A percentile compares a stretch with the other conserved stretches of the same genome.
Evolutionary conservation across 306 rosid genomes (phyloP).

Genomic region (Quercus berberidifolia): DNA sequence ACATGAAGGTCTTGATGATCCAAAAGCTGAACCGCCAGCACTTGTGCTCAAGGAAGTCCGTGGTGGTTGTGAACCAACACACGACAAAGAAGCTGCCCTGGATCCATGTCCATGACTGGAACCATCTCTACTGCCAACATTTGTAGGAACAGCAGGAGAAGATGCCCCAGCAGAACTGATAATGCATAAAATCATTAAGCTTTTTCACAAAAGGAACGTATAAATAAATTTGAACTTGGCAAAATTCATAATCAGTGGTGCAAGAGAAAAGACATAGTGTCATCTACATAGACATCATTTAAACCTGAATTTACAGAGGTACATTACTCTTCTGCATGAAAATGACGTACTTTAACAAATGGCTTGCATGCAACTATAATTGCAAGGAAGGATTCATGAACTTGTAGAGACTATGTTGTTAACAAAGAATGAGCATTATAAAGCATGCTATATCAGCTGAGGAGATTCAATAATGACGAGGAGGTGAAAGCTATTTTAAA

Average conservation of each 20-base stretch:
- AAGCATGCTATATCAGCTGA: background rate
- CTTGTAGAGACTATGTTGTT: background rate
- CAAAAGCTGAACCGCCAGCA: constrained; percentile 78
- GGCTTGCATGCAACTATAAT: too few species aligned
- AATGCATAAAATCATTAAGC: constrained; percentile 24
- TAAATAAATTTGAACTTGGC: background rate
- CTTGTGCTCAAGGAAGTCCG: constrained; percentile 81
- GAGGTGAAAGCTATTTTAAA: background rate
- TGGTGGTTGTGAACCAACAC: constrained; percentile 93
- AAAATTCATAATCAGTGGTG: background rate
- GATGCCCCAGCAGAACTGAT: constrained; percentile 98
- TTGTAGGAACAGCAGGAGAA: constrained; percentile 77
- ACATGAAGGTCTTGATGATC: constrained; percentile 76
- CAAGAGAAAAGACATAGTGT: background rate
- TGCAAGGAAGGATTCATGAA: background rate
- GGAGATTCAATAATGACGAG: background rate
- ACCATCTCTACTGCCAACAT: constrained; percentile 91
- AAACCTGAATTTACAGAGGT: background rate
- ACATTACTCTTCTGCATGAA: background rate
- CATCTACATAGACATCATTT: background rate
- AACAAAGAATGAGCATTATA: background rate
- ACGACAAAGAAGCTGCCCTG: constrained; percentile 91
- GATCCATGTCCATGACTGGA: constrained; percentile 86
- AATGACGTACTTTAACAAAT: background rate
- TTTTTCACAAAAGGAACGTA: constrained; percentile 9